These are phyloP conservation scores for Rhizopus sp. DNA, from an alignment of 371 early-diverging fungal genomes.

Conservation along the genomic window DNA sequence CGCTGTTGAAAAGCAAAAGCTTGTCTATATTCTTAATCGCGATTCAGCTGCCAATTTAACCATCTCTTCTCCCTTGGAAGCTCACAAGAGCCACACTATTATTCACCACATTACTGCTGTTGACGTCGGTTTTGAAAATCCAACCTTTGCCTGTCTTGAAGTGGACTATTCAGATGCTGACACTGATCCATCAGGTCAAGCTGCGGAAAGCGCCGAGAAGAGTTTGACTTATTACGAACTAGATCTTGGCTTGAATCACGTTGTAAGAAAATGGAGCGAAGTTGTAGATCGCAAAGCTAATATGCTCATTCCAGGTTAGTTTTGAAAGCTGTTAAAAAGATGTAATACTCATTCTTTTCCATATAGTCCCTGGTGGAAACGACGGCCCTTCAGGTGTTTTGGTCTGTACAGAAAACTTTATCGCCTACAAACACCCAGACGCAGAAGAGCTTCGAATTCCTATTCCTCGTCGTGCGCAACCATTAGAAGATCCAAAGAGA, in stretches of 20 bases:
- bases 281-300: slow-evolving; percentile 79
- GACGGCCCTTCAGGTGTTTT: slow-evolving; percentile 98
- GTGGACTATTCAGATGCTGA: slow-evolving; percentile 86
- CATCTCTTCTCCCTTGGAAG: slow-evolving; percentile 96
- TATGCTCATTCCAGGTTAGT: slow-evolving; percentile 75
- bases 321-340: not conserved
- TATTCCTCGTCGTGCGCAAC: slow-evolving; percentile 85
- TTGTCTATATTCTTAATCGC: slow-evolving; percentile 95
- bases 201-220: slow-evolving; percentile 75
- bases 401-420: slow-evolving; percentile 89
- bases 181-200: slow-evolving; percentile 79
- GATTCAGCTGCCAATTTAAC: slow-evolving; percentile 84
- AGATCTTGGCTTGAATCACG: slow-evolving; percentile 98
- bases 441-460: slow-evolving; percentile 72
- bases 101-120: slow-evolving; percentile 82
- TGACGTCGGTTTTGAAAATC: slow-evolving; percentile 98
- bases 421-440: slow-evolving; percentile 85
- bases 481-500: slow-evolving; percentile 61
- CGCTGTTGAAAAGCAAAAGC: slow-evolving; percentile 92
- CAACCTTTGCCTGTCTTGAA: slow-evolving; percentile 94
- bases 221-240: slow-evolving; percentile 94
- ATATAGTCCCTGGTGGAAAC: slow-evolving; percentile 81
- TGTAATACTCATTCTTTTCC: not conserved
- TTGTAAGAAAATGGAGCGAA: slow-evolving; percentile 92
- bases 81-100: slow-evolving; percentile 82